These are phyloP conservation scores for Aspergillus bridgeri DNA, from an alignment of 495 filamentous ascomycete species.

Conservation along the genomic window DNA sequence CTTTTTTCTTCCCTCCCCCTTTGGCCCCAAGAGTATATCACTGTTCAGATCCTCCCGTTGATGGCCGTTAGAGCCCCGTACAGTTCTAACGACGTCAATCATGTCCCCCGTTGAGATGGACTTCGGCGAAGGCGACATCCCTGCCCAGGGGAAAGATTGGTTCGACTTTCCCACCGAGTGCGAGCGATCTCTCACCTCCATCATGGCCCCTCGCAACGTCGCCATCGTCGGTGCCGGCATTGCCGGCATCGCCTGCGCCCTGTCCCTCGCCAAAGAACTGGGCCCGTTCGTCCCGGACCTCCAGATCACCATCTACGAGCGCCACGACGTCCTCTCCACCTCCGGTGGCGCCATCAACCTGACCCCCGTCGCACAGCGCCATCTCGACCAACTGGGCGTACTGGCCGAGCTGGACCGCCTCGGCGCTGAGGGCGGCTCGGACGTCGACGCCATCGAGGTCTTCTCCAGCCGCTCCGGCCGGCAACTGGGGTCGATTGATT, in stretches of 20 bases:
- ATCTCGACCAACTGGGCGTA: slow-evolving; percentile 55
- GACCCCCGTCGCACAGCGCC: slow-evolving; percentile 57
- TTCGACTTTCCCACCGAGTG: slow-evolving; percentile 6
- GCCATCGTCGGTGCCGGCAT: slow-evolving; percentile 56
- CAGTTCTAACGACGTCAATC: background rate
- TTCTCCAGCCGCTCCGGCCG: slow-evolving; percentile 50
- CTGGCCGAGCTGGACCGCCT: slow-evolving; percentile 40
- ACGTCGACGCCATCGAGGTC: slow-evolving; percentile 51
- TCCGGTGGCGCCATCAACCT: slow-evolving; percentile 62
- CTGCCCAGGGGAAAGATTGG: slow-evolving; percentile 10
- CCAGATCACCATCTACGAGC: slow-evolving; percentile 54
- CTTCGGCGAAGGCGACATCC: background rate
- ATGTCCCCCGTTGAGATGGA: slow-evolving; percentile 7
- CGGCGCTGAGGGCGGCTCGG: slow-evolving; percentile 42
- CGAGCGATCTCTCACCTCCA: slow-evolving; percentile 11
- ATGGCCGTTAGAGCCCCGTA: background rate
- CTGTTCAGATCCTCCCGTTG: background rate
- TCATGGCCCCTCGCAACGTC: slow-evolving; percentile 30
- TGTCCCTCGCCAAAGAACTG: slow-evolving; percentile 49
- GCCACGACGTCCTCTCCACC: slow-evolving; percentile 51
- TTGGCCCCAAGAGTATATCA: background rate
- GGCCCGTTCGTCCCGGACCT: slow-evolving; percentile 41
- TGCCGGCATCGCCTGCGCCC: slow-evolving; percentile 51
- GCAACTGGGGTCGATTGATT: slow-evolving; percentile 43
- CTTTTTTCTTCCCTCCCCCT: background rate